Percentiles rank a stretch among this genome's conserved stretches.
Conservation (phyloP, 441 rosid genomes). For the Pelargonium australe region DNA sequence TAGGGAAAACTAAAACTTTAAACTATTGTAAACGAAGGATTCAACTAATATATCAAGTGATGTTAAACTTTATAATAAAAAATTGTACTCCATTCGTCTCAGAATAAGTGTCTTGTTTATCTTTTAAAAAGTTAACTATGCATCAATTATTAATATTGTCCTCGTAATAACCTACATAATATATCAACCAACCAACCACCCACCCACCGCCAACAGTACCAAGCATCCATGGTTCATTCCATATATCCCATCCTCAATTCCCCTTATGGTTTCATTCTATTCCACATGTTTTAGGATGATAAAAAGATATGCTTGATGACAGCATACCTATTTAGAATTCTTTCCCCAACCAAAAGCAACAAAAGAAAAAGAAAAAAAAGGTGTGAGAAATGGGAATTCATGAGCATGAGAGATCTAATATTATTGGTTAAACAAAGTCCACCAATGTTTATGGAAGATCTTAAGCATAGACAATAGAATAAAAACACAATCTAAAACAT, state of each 20-base stretch:
- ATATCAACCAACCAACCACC: slow-evolving; percentile 22
- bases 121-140: too few species aligned
- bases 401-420: slow-evolving; percentile 38
- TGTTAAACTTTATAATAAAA: too few species aligned
- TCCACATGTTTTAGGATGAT: slow-evolving; percentile 30
- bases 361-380: slow-evolving; percentile 19
- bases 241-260: slow-evolving; percentile 20
- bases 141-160: too few species aligned
- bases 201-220: slow-evolving; percentile 28
- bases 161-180: too few species aligned
- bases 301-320: slow-evolving; percentile 32
- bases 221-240: slow-evolving; percentile 23
- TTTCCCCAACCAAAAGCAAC: slow-evolving; percentile 24
- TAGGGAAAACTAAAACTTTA: too few species aligned
- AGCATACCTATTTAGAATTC: slow-evolving; percentile 46
- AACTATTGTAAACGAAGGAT: too few species aligned
- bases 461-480: slow-evolving; percentile 35
- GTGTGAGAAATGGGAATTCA: slow-evolving; percentile 28
- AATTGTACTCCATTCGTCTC: too few species aligned
- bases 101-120: too few species aligned
- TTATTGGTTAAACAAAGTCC: slow-evolving; percentile 38
- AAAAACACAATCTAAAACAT: slow-evolving; percentile 24
- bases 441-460: slow-evolving; percentile 36
- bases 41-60: too few species aligned
- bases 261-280: slow-evolving; percentile 21